Base-by-base conservation (phyloP, 2,329 filamentous ascomycete species). In the Aotearoamyces nothofagi region DNA sequence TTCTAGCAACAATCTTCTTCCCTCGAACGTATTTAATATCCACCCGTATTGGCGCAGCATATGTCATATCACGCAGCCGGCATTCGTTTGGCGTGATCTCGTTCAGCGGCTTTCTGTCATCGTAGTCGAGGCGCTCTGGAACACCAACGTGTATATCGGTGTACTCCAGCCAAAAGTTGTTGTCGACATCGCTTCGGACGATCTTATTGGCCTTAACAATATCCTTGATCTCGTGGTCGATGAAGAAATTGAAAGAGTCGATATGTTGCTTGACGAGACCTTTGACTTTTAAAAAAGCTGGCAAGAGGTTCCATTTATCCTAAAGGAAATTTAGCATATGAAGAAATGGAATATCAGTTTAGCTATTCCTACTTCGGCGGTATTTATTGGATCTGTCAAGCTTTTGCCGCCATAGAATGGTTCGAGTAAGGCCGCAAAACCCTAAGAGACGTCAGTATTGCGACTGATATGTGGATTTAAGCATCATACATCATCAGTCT, bases 181-280 rank as follows among this genome's bases (percentile, higher is more conserved):
- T 80, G 47, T 96, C 84, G 25, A 90, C 80, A 60, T 96, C 87
- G 54, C 86, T 93, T 41, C 79, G 73, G 38, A 98, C 80, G 22
- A 74, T 78, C 27, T 78, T 75, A 51, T 94, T 96, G 29, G 87
- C 81, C 50, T 82, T 76, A 40, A 98, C 78, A 43, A 98, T 98
- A 45, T 94, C 86, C 57, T 93, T 93, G 52, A 98, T 75, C 50
- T 96, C 86, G 32, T 92, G 79, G 43, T 98, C 83, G 41, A 94
- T 79, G 45, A 98, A 96, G 57, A 90, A 93, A 57, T 98, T 94
- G 65, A 92, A 98, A 14, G 90, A 96, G 59, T 98, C 92, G 25
- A 46, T 66, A 39, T 63, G 69, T 61, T 96, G 87, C 55, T 94
- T 94, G 30, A 94, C 86, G 33, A 94, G 63, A 33, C 86, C 69